Evolutionary conservation across 129 eudicot species (phyloP).

Genomic region (Rutidosis leptorrhynchoides): DNA sequence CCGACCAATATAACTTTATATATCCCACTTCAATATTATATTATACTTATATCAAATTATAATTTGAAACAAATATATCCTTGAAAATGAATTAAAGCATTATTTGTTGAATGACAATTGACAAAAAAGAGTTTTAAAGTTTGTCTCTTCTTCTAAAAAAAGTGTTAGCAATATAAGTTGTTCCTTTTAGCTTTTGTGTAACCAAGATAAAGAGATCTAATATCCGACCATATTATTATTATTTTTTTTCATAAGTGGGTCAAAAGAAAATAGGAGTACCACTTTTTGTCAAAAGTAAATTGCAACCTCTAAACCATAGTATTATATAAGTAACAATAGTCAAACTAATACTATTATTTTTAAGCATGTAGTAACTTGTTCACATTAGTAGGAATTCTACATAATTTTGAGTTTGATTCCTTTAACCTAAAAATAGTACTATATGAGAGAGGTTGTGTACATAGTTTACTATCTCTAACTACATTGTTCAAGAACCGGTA

Average conservation of each 20-base stretch:
- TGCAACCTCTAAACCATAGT: conserved; percentile 9
- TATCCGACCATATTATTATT: conserved; percentile 21
- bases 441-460: no score
- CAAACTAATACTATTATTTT: neutral
- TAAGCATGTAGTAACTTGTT: neutral
- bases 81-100: neutral
- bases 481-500: no score
- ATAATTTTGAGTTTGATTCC: no score
- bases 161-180: conserved; percentile 29
- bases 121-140: conserved; percentile 14
- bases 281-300: conserved; percentile 28
- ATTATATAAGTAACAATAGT: neutral
- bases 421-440: no score
- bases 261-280: conserved; percentile 32
- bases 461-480: no score
- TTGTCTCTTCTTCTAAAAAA: conserved; percentile 28
- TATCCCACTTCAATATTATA: neutral
- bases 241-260: conserved; percentile 29
- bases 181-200: conserved; percentile 35
- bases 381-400: neutral
- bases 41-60: neutral
- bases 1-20: no score
- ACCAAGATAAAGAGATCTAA: conserved; percentile 22
- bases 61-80: neutral
- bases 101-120: conserved; percentile 19